Evolutionary conservation across 257 asterid species (phyloP), one percentile per base, ranked within the genome.

Genomic region (Apocynum venetum): DNA sequence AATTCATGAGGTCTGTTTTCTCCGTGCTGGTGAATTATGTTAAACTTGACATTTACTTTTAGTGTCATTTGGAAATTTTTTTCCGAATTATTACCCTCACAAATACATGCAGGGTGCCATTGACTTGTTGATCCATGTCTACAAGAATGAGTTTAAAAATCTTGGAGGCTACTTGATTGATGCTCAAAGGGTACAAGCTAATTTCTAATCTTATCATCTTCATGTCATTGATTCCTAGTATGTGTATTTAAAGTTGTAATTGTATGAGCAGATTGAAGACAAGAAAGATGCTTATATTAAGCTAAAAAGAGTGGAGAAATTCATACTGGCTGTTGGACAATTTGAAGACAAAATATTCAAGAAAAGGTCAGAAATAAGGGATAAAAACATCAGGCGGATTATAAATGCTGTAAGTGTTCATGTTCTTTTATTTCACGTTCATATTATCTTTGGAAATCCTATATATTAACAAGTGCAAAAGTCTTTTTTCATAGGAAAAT

Each of bases 111-210:
- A 91, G 97, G 86, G 87, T 5, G 89, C 91, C 13, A 67, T 89
- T 4, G 90, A 88, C 73, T 79, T 91, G 73, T 72, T 91, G 60
- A 79, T 88, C 74, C 78, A 86, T 80, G 91, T 91, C 0, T 88
- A 91, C 51, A 88, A 84, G 82, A 76, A 82, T 11, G 93, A 89
- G 78, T 88, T 91, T 77, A 82, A 31, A 51, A 81, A 81, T 40
- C 76, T 88, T 44, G 95, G 97, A 65, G 97, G 94, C 20, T 87
- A 87, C 76, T 81, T 91, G 81, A 87, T 89, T 14, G 89, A 91
- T 82, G 81, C 81, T 77, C 70, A 85, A 59, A 47, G 74, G 89
- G 96, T 90, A 53, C 59, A 80, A 51, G 40, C 31, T 20, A 9
- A 13, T 25, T 0, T 25, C 31, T 25, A 7, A 31, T 3, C 14